Percentiles rank a stretch among this genome's conserved stretches.
Evolutionary conservation across 1,284 basidiomycete genomes (phyloP).

Genomic region (Jaminaea rosea): DNA sequence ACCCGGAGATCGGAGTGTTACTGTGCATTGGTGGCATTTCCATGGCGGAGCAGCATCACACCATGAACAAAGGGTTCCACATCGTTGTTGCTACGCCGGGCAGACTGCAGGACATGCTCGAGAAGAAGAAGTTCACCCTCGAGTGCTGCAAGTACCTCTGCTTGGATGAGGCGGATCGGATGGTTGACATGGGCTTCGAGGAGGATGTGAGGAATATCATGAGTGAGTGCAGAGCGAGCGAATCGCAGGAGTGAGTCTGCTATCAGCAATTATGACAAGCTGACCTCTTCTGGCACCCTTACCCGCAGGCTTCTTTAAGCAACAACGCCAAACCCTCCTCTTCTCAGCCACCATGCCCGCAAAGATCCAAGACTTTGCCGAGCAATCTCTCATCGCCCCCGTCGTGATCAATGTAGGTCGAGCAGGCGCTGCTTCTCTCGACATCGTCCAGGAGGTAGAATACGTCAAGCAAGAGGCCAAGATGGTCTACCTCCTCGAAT

Average conservation of each 20-base stretch:
- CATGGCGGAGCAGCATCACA: slow-evolving; percentile 90
- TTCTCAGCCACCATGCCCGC: slow-evolving; percentile 99
- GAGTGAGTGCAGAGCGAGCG: slow-evolving; percentile 73
- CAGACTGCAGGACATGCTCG: slow-evolving; percentile 55
- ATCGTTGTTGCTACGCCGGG: slow-evolving; percentile 75
- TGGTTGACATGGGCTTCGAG: slow-evolving; percentile 99
- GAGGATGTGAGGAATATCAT: slow-evolving; percentile 97
- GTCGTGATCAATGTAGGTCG: slow-evolving; percentile 94
- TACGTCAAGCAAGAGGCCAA: slow-evolving; percentile 99
- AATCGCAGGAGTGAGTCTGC: too few relatives aligned
- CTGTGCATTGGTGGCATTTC: slow-evolving; percentile 95
- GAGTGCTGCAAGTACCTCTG: slow-evolving; percentile 73
- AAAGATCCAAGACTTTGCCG: slow-evolving; percentile 97
- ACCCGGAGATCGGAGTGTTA: slow-evolving; percentile 64
- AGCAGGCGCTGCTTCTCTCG: slow-evolving; percentile 92
- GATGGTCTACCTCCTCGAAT: slow-evolving; percentile 96
- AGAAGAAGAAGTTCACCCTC: slow-evolving; percentile 83
- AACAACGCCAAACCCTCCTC: slow-evolving; percentile 89
- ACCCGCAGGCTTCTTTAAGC: slow-evolving; percentile 21
- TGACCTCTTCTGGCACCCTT: neutral
- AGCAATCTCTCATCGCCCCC: slow-evolving; percentile 83
- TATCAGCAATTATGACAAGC: neutral
- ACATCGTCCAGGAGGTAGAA: slow-evolving; percentile 94
- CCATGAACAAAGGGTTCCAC: slow-evolving; percentile 80
- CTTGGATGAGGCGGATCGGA: slow-evolving; percentile 97